phyloP scores from a whole-genome alignment of 768 basidiomycete species.

The Megacollybia marginata region DNA sequence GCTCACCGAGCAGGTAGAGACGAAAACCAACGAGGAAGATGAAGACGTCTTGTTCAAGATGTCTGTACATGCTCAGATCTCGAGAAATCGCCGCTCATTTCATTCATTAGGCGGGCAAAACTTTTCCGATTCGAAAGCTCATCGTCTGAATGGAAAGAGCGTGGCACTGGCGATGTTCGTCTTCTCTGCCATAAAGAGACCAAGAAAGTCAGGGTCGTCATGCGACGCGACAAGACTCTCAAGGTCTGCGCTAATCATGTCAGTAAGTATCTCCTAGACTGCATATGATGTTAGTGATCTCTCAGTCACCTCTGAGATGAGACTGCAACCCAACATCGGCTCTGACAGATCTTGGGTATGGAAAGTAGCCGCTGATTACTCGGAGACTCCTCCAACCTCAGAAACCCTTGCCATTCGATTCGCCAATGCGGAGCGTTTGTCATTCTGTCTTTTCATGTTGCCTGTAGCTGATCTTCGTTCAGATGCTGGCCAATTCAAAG shows the following conservation, averaged over 20 bases:
- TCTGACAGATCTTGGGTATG: constrained; percentile 99
- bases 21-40: constrained; percentile 92
- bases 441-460: background rate
- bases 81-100: constrained; percentile 23
- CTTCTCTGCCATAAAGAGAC: constrained; percentile 85
- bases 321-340: constrained; percentile 93
- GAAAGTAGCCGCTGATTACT: constrained; percentile 93
- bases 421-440: constrained; percentile 90
- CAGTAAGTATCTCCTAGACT: constrained; percentile 44
- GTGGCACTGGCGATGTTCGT: constrained; percentile 94
- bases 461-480: background rate
- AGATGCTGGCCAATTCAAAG: constrained; percentile 88
- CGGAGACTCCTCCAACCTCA: constrained; percentile 81
- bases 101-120: constrained; percentile 80
- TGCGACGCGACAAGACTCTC: constrained; percentile 99
- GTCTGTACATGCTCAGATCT: constrained; percentile 44
- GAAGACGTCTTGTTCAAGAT: constrained; percentile 94
- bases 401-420: constrained; percentile 99
- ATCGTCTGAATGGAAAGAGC: constrained; percentile 92
- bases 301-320: constrained; percentile 84
- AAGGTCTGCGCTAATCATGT: constrained; percentile 99
- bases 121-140: constrained; percentile 86
- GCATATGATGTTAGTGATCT: constrained; percentile 4
- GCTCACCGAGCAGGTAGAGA: constrained; percentile 92
- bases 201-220: constrained; percentile 91